Conservation (phyloP, 2,329 filamentous ascomycete species). For the Plectosphaerella plurivora region DNA sequence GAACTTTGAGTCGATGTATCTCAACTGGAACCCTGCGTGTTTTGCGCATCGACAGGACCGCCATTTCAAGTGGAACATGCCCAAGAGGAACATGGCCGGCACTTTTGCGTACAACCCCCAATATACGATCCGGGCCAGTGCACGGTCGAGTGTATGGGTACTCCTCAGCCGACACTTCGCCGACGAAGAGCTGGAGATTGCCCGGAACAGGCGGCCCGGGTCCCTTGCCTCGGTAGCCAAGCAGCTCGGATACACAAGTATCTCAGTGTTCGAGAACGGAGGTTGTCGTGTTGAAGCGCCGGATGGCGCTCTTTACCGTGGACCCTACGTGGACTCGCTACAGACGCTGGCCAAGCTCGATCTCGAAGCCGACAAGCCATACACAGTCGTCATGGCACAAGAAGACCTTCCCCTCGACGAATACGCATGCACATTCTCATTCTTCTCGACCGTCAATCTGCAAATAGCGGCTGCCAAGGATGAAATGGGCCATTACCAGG, state of each 20-base stretch:
- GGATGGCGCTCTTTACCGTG: constrained; percentile 66
- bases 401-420: constrained; percentile 67
- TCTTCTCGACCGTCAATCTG: constrained; percentile 66
- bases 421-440: constrained; percentile 84
- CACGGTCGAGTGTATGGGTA: constrained; percentile 69
- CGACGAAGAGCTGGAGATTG: constrained; percentile 57
- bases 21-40: constrained; percentile 92
- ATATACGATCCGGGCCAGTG: constrained; percentile 61
- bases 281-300: constrained; percentile 71
- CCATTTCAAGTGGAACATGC: constrained; percentile 79
- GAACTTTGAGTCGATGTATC: constrained; percentile 91
- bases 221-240: constrained; percentile 41
- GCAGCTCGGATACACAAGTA: constrained; percentile 76
- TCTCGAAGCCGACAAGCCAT: constrained; percentile 31
- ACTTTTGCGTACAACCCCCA: constrained; percentile 64
- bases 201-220: constrained; percentile 33
- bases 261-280: constrained; percentile 71
- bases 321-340: constrained; percentile 89
- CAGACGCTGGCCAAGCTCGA: constrained; percentile 77
- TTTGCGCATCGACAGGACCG: constrained; percentile 81
- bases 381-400: constrained; percentile 68
- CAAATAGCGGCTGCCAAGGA: constrained; percentile 57
- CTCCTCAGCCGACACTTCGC: constrained; percentile 83
- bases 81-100: constrained; percentile 43
- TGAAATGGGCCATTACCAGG: constrained; percentile 52